phyloP scores from a whole-genome alignment of 1,284 basidiomycete species.

The Sphaerobolus stellatus region DNA sequence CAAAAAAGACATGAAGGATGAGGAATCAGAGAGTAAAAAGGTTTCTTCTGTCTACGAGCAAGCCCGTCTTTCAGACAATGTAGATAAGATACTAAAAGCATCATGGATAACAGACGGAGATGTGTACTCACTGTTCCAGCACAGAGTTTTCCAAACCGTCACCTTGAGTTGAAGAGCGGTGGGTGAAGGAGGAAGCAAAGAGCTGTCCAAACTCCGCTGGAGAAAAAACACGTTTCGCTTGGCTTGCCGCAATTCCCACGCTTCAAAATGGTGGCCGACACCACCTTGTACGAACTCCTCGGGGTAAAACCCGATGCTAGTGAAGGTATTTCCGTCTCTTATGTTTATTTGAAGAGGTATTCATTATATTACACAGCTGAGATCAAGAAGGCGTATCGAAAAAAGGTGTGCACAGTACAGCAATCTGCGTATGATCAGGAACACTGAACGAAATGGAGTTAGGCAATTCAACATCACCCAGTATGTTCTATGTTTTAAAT shows the following conservation, averaged over 20 bases:
- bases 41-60: slow-evolving; percentile 42
- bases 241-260: slow-evolving; percentile 11
- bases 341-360: neutral
- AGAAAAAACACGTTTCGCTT: neutral
- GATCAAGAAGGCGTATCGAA: slow-evolving; percentile 91
- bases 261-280: slow-evolving; percentile 66
- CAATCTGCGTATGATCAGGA: slow-evolving; percentile 13
- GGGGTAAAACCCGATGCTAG: slow-evolving; percentile 68
- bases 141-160: neutral
- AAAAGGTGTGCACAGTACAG: slow-evolving; percentile 60
- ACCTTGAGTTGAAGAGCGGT: neutral
- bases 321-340: slow-evolving; percentile 50
- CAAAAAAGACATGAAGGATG: neutral
- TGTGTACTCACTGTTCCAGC: neutral
- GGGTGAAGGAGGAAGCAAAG: neutral
- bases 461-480: slow-evolving; percentile 90
- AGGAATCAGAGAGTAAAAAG: slow-evolving; percentile 28
- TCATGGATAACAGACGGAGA: slow-evolving; percentile 41
- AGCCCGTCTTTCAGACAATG: slow-evolving; percentile 70
- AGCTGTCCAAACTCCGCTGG: neutral
- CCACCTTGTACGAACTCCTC: slow-evolving; percentile 77
- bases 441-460: slow-evolving; percentile 11
- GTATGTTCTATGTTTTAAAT: slow-evolving; percentile 47
- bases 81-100: slow-evolving; percentile 68
- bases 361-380: slow-evolving; percentile 50